phyloP scores from a whole-genome alignment of 306 rosid species.

The Lablab purpureus region DNA sequence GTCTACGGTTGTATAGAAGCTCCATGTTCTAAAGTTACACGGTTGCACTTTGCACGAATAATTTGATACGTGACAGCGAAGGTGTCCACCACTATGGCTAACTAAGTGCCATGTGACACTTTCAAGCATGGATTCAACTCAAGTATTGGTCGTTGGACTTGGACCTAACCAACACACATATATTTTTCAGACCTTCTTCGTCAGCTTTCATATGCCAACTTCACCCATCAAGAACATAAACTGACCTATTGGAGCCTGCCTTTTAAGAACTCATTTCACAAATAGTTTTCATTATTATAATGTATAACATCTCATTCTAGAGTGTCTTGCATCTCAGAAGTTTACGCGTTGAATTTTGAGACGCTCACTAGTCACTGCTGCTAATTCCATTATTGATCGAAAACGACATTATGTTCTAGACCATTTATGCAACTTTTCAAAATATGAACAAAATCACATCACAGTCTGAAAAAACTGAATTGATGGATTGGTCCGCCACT shows the following conservation, averaged over 20 bases:
- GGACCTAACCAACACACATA: conserved; percentile 54
- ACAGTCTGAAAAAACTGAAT: not conserved
- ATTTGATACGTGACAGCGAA: conserved; percentile 54
- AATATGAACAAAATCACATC: conserved; percentile 30
- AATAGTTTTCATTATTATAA: not conserved
- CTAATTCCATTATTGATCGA: conserved; percentile 21
- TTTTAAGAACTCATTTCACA: conserved; percentile 14
- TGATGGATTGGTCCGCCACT: conserved; percentile 27
- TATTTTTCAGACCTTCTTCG: conserved; percentile 13
- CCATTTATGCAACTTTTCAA: conserved; percentile 22
- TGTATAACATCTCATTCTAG: conserved; percentile 27
- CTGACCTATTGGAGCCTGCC: conserved; percentile 3
- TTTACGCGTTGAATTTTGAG: conserved; percentile 26
- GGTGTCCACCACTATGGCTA: conserved; percentile 51
- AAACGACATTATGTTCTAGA: conserved; percentile 30
- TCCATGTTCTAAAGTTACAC: conserved; percentile 42
- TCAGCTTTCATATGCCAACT: conserved; percentile 37
- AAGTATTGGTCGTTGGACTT: conserved; percentile 52
- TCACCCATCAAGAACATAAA: conserved; percentile 22
- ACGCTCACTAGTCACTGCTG: not conserved
- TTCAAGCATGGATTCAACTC: conserved; percentile 32
- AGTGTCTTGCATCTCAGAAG: not conserved
- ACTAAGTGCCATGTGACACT: conserved; percentile 25
- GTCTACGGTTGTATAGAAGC: conserved; percentile 14
- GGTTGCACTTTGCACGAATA: conserved; percentile 43